Evolutionary conservation across 2,329 filamentous ascomycete genomes (phyloP).

Genomic region (Escovopsis sp.): DNA sequence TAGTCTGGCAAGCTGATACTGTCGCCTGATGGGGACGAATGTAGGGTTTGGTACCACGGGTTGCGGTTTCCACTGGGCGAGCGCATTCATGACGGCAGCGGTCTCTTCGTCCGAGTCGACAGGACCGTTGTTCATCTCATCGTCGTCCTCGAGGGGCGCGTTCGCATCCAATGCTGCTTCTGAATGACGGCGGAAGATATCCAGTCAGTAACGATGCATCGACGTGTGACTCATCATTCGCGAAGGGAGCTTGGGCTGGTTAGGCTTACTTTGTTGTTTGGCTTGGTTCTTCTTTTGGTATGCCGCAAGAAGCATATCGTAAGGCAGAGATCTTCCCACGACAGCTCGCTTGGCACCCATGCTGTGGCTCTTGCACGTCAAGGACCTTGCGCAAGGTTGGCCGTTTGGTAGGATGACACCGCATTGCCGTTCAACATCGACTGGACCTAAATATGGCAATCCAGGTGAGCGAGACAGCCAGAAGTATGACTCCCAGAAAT

Average conservation of each 20-base stretch:
- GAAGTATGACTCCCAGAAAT: background rate
- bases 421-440: slow-evolving; percentile 88
- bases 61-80: slow-evolving; percentile 61
- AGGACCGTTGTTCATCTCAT: slow-evolving; percentile 63
- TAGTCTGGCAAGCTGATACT: slow-evolving; percentile 48
- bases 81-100: slow-evolving; percentile 70
- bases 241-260: background rate
- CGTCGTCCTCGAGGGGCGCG: slow-evolving; percentile 73
- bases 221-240: background rate
- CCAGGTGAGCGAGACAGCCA: background rate
- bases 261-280: slow-evolving; percentile 74
- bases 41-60: slow-evolving; percentile 56
- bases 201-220: slow-evolving; percentile 9
- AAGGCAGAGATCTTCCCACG: slow-evolving; percentile 72
- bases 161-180: slow-evolving; percentile 92
- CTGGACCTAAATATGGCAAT: slow-evolving; percentile 41
- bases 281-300: slow-evolving; percentile 98
- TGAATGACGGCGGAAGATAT: slow-evolving; percentile 22
- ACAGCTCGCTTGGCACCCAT: slow-evolving; percentile 91
- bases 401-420: slow-evolving; percentile 78
- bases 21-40: slow-evolving; percentile 45
- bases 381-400: slow-evolving; percentile 69
- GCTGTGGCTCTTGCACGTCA: slow-evolving; percentile 89
- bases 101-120: slow-evolving; percentile 94
- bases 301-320: slow-evolving; percentile 77